Evolutionary conservation across 805 yeast species (phyloP), one percentile per base, ranked within the genome.

Genomic region (Metschnikowia bowlesiae): DNA sequence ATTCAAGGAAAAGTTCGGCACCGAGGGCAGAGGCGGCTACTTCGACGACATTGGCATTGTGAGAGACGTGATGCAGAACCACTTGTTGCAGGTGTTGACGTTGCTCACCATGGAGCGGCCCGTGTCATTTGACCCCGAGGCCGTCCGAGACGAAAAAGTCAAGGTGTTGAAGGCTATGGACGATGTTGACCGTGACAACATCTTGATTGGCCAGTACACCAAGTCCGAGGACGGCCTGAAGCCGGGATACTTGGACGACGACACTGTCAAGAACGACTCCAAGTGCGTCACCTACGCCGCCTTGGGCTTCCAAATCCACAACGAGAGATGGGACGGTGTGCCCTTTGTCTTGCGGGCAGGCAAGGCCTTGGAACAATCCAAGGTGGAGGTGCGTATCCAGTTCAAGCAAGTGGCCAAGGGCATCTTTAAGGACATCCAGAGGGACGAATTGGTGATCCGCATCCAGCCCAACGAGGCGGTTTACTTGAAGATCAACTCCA

Each of bases 21-120:
- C 99, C 38, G 97, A 94, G 73, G 99, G 99, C 50, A 83, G 99
- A 67, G 99, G 99, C 60, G 99, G 99, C 36, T 94, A 94, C 75
- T 94, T 94, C 64, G 98, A 94, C 71, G 76, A 79, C 49, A 89
- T 91, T 63, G 99, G 99, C 52, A 94, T 94, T 65, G 87, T 94
- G 59, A 83, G 99, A 70, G 99, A 94, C 66, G 98, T 94, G 44
- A 92, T 94, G 89, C 99, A 94, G 76, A 94, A 94, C 78, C 99
- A 94, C 73, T 71, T 94, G 61, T 77, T 92, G 64, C 99, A 94
- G 75, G 95, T 92, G 22, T 74, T 94, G 65, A 91, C 98, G 6
- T 70, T 94, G 49, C 74, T 92, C 53, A 88, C 97, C 48, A 92
- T 94, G 97, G 98, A 94, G 67, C 82, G 96, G 68, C 99, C 99